Conservation (phyloP, 179 eudicot species). For the Silene noctiflora region DNA sequence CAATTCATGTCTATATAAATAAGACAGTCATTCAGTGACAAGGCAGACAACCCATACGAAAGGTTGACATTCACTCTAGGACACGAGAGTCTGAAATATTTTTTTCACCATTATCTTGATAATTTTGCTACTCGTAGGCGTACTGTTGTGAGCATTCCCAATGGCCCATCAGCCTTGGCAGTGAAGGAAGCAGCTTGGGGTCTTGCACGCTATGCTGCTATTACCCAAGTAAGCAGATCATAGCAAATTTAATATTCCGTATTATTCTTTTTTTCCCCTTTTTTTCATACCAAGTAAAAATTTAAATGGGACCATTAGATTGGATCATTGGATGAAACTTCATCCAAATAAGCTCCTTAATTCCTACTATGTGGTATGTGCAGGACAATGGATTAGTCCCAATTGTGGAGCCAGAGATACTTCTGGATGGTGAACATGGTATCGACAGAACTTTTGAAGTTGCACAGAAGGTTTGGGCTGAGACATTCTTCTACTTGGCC, state of each 20-base stretch:
- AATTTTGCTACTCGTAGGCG: constrained; percentile 47
- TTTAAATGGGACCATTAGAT: neutral
- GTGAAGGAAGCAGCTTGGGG: constrained; percentile 98
- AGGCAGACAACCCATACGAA: neutral
- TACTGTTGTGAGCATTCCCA: constrained; percentile 97
- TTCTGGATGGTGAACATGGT: constrained; percentile 88
- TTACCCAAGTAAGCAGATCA: constrained; percentile 56
- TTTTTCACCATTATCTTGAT: neutral
- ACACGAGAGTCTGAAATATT: neutral
- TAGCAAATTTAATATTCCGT: neutral
- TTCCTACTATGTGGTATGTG: neutral
- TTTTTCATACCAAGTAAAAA: neutral
- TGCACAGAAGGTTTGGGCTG: constrained; percentile 78
- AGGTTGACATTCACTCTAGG: neutral
- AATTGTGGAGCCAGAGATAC: constrained; percentile 91
- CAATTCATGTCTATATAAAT: neutral
- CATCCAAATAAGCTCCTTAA: neutral
- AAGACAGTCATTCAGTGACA: neutral
- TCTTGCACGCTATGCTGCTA: constrained; percentile 90
- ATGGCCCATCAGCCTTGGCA: constrained; percentile 94
- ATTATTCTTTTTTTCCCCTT: neutral
- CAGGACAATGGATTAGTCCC: constrained; percentile 94
- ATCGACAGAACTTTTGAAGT: constrained; percentile 90
- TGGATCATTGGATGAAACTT: neutral
- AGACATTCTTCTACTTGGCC: constrained; percentile 76